Percentiles rank a stretch among this genome's conserved stretches.
phyloP scores from a whole-genome alignment of 306 rosid species.

The Cicer pinnatifidum region DNA sequence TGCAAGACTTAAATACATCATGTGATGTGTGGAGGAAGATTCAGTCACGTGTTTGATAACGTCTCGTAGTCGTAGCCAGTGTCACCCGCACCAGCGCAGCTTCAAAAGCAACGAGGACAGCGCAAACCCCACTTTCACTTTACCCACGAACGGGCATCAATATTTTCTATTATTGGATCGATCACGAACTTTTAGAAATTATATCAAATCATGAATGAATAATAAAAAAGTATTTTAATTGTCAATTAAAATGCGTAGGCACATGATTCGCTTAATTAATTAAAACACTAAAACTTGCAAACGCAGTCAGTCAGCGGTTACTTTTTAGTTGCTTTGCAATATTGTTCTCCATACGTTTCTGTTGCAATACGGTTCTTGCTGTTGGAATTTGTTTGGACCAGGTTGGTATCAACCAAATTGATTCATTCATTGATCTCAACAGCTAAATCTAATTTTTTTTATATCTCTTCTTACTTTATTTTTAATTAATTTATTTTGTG shows the following conservation, averaged over 20 bases:
- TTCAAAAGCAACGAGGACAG: too few relatives aligned
- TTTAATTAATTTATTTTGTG: background rate
- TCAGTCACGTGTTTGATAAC: too few relatives aligned
- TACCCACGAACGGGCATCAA: too few relatives aligned
- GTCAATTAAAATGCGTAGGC: background rate
- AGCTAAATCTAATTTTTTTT: background rate
- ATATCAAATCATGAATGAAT: too few relatives aligned
- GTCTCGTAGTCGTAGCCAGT: too few relatives aligned
- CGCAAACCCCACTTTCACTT: too few relatives aligned
- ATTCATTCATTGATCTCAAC: background rate
- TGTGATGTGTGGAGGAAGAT: too few relatives aligned
- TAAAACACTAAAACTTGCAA: background rate
- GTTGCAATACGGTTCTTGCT: background rate
- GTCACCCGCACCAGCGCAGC: too few relatives aligned
- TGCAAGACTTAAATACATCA: too few relatives aligned
- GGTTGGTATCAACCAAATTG: background rate
- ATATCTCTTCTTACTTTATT: background rate
- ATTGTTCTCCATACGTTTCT: background rate
- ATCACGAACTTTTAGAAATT: too few relatives aligned
- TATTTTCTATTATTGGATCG: too few relatives aligned
- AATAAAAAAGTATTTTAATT: too few relatives aligned
- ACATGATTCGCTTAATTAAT: background rate
- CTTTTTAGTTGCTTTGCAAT: background rate
- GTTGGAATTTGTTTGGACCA: slow-evolving; percentile 15
- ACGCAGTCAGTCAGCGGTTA: background rate